Evolutionary conservation across 2,329 filamentous ascomycete genomes (phyloP).

Genomic region (Scolecobasidium constrictum): DNA sequence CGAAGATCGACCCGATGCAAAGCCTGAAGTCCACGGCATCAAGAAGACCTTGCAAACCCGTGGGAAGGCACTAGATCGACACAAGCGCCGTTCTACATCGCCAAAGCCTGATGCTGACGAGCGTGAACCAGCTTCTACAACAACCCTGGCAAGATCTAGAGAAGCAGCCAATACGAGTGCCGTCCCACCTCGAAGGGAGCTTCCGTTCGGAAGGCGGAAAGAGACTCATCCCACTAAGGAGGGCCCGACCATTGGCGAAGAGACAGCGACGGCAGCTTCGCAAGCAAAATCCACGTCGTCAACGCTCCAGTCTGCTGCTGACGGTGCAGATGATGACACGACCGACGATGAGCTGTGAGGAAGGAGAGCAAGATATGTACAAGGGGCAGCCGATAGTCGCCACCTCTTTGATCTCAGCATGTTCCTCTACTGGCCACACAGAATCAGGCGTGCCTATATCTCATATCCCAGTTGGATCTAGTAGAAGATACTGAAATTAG

Average conservation of each 20-base stretch:
- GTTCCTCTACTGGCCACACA: no score
- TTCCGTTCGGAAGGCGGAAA: conserved; percentile 21
- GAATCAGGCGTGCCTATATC: no score
- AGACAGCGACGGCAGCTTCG: background rate
- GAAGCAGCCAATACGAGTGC: conserved; percentile 11
- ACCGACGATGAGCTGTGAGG: background rate
- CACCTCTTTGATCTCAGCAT: no score
- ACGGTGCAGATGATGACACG: background rate
- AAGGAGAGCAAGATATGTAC: no score
- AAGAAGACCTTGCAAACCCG: background rate
- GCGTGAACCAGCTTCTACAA: conserved; percentile 10
- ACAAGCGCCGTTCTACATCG: background rate
- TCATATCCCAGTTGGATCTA: no score
- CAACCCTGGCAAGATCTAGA: conserved; percentile 11
- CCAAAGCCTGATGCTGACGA: background rate
- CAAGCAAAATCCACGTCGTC: background rate
- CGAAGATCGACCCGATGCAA: background rate
- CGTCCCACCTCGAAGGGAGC: conserved; percentile 24
- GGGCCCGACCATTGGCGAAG: background rate
- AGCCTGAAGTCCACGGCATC: background rate
- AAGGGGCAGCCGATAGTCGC: no score
- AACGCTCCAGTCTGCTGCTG: no score
- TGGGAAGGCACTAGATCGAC: background rate
- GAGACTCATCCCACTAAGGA: background rate
- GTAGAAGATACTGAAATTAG: no score